Base-by-base conservation (phyloP, 192 early-diverging fungal species). In the Coemansia sp. region DNA sequence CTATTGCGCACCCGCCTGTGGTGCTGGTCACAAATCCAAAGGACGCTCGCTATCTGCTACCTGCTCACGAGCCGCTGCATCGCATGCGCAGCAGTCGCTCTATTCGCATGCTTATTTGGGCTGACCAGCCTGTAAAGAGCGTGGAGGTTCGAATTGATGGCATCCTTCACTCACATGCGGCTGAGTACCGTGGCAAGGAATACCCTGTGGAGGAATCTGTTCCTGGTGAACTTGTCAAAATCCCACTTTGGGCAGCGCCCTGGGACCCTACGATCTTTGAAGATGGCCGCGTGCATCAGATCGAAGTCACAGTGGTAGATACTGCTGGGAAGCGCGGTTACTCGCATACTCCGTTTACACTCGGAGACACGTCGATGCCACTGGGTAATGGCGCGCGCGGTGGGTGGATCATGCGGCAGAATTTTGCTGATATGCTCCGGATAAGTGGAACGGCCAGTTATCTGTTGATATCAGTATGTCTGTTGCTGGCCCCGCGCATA, bases 11-110 rank as follows among this genome's bases (percentile, higher is more conserved):
- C 9, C 77, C 87, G 22, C 95, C 95, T 3, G 79, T 94, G 0
- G 83, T 97, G 9, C 71, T 95, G 16, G 83, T 94, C 12, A 94
- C 95, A 0, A 92, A 93, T 56, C 95, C 95, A 30, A 94, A 96
- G 57, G 91, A 96, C 63, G 88, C 88, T 0, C 79, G 88, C 24
- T 96, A 85, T 65, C 55, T 87, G 49, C 76, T 94, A 53, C 86
- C 86, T 6, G 70, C 69, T 16, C 85, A 86, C 34, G 93, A 95
- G 71, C 94, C 94, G 4, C 68, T 87, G 19, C 50, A 76, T 27
- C 69, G 82, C 32, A 91, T 94, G 28, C 67, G 60, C 2, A 24
- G 64, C 5, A 91, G 88, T 54, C 84, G 75, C 21, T 86, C 90
- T 54, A 89, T 97, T 54, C 87, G 94, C 23, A 82, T 90, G 28